Percentiles rank a stretch among this genome's conserved stretches.
Conservation (phyloP, 805 yeast genomes). For the Starmerella potacharoeniae region DNA sequence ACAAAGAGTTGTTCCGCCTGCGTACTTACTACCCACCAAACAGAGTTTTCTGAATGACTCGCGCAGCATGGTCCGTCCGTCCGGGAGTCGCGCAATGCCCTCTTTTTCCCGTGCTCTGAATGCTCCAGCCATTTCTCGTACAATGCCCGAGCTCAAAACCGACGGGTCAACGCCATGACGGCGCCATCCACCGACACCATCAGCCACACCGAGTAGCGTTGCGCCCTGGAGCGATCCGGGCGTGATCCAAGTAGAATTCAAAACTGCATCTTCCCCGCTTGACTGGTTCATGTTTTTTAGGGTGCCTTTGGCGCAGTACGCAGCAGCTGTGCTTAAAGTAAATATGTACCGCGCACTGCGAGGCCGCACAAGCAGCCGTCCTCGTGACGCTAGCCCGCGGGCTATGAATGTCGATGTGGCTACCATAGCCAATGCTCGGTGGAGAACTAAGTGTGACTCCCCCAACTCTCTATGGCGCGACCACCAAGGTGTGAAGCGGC, state of each 20-base stretch:
- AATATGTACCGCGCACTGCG: constrained; percentile 1
- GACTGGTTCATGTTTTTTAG: constrained; percentile 15
- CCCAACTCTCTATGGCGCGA: neutral
- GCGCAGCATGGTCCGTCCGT: constrained; percentile 42
- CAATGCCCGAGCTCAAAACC: constrained; percentile 72
- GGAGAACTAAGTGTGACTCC: neutral
- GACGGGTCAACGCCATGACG: constrained; percentile 84
- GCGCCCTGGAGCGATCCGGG: constrained; percentile 20
- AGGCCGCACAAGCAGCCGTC: neutral
- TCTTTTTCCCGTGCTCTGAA: constrained; percentile 5
- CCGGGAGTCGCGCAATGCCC: constrained; percentile 12
- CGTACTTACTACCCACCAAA: constrained; percentile 50
- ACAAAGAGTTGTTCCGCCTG: constrained; percentile 92
- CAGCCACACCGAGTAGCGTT: constrained; percentile 38
- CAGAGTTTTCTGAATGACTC: constrained; percentile 46
- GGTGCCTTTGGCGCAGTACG: constrained; percentile 22
- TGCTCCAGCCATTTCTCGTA: constrained; percentile 31
- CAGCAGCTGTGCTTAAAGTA: constrained; percentile 15
- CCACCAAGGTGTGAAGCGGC: neutral
- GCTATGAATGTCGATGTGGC: neutral
- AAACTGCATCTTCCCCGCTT: constrained; percentile 21
- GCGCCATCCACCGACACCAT: constrained; percentile 98
- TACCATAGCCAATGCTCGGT: neutral
- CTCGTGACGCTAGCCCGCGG: neutral
- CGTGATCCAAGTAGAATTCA: constrained; percentile 17